phyloP scores from a whole-genome alignment of 1,284 basidiomycete genomes.

The Trichosporon asahii region DNA sequence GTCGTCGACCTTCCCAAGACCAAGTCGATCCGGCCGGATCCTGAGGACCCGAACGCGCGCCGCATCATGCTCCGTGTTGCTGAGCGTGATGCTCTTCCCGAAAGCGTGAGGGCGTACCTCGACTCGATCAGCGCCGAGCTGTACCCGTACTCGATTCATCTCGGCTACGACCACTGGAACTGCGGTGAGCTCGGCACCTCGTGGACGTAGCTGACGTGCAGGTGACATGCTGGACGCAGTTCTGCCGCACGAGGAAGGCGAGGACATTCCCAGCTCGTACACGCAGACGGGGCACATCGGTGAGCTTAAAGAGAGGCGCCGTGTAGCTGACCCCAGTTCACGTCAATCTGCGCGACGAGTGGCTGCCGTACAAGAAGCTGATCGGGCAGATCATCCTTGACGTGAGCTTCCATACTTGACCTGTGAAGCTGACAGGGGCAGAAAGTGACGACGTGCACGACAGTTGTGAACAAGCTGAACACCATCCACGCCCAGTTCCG shows the following conservation, averaged over 20 bases:
- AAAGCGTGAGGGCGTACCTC: constrained; percentile 59
- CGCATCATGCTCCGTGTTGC: constrained; percentile 63
- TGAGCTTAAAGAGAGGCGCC: no score
- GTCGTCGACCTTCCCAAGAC: constrained; percentile 66
- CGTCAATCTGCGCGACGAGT: constrained; percentile 85
- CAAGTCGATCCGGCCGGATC: constrained; percentile 60
- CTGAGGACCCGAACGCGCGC: constrained; percentile 55
- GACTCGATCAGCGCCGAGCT: constrained; percentile 58
- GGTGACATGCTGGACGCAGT: constrained; percentile 78
- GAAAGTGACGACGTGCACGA: constrained; percentile 78
- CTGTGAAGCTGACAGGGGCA: constrained; percentile 41
- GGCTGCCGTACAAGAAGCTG: constrained; percentile 81
- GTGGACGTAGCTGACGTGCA: constrained; percentile 38
- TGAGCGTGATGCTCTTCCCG: constrained; percentile 63
- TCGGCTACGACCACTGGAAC: constrained; percentile 82
- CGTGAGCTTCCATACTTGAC: constrained; percentile 52
- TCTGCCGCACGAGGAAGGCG: constrained; percentile 69
- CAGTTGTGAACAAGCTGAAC: constrained; percentile 94
- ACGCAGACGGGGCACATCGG: constrained; percentile 89
- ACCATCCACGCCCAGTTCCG: constrained; percentile 83
- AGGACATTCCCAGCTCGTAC: constrained; percentile 81
- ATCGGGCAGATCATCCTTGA: constrained; percentile 91
- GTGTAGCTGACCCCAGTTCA: constrained; percentile 56
- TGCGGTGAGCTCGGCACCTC: constrained; percentile 60
- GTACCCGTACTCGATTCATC: constrained; percentile 60